Evolutionary conservation across 208 protist genomes (phyloP).

Genomic region (Wallacemonas sp.): DNA sequence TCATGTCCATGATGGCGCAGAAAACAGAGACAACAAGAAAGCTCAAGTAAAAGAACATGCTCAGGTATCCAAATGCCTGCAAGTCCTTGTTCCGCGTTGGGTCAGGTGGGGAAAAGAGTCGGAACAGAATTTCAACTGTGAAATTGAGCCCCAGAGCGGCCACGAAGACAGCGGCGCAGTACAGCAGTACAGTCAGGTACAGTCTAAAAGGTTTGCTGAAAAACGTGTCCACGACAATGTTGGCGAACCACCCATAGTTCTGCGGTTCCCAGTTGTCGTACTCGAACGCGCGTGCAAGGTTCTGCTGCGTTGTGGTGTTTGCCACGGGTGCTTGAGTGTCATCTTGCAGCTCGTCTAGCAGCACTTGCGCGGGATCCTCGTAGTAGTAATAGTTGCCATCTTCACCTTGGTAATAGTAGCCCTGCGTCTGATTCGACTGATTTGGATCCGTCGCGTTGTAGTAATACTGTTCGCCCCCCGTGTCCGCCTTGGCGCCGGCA

Average conservation of each 20-base stretch:
- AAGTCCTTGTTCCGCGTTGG: slow-evolving; percentile 23
- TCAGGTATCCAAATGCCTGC: slow-evolving; percentile 59
- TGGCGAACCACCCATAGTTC: slow-evolving; percentile 66
- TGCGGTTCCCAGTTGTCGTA: slow-evolving; percentile 75
- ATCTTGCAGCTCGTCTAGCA: slow-evolving; percentile 22
- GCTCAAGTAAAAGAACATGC: slow-evolving; percentile 80
- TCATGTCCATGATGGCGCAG: slow-evolving; percentile 75
- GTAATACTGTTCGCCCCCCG: neutral
- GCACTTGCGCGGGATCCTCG: slow-evolving; percentile 23
- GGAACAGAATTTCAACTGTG: slow-evolving; percentile 71
- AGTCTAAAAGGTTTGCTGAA: slow-evolving; percentile 58
- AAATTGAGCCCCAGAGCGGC: slow-evolving; percentile 58
- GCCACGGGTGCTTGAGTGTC: slow-evolving; percentile 18
- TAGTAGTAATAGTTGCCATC: slow-evolving; percentile 82
- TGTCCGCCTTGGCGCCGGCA: neutral
- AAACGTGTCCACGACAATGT: slow-evolving; percentile 81
- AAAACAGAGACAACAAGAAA: slow-evolving; percentile 61
- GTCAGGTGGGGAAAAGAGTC: slow-evolving; percentile 50
- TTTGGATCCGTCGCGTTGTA: slow-evolving; percentile 4
- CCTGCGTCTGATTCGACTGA: slow-evolving; percentile 21
- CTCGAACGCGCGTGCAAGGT: slow-evolving; percentile 60
- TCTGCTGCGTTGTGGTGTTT: slow-evolving; percentile 22
- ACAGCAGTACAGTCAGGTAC: slow-evolving; percentile 80
- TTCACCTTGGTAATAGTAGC: slow-evolving; percentile 76
- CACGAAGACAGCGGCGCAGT: slow-evolving; percentile 57